A percentile compares a stretch with the other conserved stretches of the same genome.
Conservation (phyloP, 805 yeast genomes). For the Candida awuae region DNA sequence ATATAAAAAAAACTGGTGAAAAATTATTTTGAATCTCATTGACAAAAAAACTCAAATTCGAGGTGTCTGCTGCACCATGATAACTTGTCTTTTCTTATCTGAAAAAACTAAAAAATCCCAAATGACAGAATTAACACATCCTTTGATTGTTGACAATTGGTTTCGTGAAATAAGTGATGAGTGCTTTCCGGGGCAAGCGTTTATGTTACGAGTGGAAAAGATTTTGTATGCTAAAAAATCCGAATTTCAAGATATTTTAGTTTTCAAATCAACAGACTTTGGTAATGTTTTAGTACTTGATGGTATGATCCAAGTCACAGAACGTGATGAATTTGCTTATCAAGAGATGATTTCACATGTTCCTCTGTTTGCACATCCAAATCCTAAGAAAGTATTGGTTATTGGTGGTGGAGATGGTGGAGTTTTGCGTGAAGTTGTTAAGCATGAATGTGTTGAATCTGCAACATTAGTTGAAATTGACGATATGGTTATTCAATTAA, state of each 20-base stretch:
- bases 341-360: conserved; percentile 87
- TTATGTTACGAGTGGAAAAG: conserved; percentile 54
- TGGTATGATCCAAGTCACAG: conserved; percentile 87
- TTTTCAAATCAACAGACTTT: conserved; percentile 64
- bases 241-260: conserved; percentile 72
- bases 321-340: conserved; percentile 87
- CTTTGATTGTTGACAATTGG: conserved; percentile 62
- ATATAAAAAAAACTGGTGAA: not conserved
- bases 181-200: conserved; percentile 82
- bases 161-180: conserved; percentile 67
- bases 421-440: conserved; percentile 78
- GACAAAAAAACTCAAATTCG: too few species aligned
- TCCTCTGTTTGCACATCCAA: conserved; percentile 68
- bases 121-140: conserved; percentile 30
- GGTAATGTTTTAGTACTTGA: conserved; percentile 88
- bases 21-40: conserved; percentile 8
- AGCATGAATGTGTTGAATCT: conserved; percentile 47
- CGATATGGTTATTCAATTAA: conserved; percentile 65
- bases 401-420: conserved; percentile 98
- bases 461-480: conserved; percentile 87
- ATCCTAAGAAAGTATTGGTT: conserved; percentile 70
- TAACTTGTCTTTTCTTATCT: too few species aligned
- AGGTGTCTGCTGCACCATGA: too few species aligned
- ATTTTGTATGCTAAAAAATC: conserved; percentile 63
- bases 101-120: not conserved